Evolutionary conservation across 495 filamentous ascomycete genomes (phyloP), one percentile per base, ranked within the genome.

Genomic region (Neurospora sp.): DNA sequence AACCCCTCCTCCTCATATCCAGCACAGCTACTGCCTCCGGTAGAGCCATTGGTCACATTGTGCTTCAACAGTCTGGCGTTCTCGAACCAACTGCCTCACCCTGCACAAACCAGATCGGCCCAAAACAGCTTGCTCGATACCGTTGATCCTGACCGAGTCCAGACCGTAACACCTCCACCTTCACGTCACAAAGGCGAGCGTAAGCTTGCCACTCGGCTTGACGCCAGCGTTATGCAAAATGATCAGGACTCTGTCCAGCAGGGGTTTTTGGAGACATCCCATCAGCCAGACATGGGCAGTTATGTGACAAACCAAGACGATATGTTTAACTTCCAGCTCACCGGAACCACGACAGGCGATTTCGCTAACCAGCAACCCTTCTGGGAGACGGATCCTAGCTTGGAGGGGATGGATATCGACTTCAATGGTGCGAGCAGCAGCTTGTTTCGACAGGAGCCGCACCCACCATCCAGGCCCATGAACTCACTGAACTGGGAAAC

Each of bases 301-400:
- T 84, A 80, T 70, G 79, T 81, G 42, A 77, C 79, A 27, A 75
- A 78, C 10, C 80, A 81, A 41, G 78, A 75, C 45, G 83, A 85
- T 69, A 79, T 86, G 77, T 93, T 94, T 76, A 87, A 88, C 38
- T 90, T 93, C 74, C 88, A 87, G 12, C 86, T 91, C 72, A 88
- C 92, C 3, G 91, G 92, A 40, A 89, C 93, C 1, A 88, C 91
- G 44, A 86, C 89, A 7, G 92, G 90, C 27, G 89, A 91, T 9
- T 91, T 91, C 72, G 86, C 86, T 8, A 88, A 90, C 74, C 86
- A 90, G 48, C 88, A 89, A 70, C 79, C 90, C 37, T 94, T 94
- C 78, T 96, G 92, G 92, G 93, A 94, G 73, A 84, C 91, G 16
- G 86, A 89, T 69, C 75, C 84, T 2, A 82, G 79, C 73, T 83